A percentile compares a stretch with the other conserved stretches of the same genome.
phyloP scores from a whole-genome alignment of 805 yeast species.

The Candida lessepsii region DNA sequence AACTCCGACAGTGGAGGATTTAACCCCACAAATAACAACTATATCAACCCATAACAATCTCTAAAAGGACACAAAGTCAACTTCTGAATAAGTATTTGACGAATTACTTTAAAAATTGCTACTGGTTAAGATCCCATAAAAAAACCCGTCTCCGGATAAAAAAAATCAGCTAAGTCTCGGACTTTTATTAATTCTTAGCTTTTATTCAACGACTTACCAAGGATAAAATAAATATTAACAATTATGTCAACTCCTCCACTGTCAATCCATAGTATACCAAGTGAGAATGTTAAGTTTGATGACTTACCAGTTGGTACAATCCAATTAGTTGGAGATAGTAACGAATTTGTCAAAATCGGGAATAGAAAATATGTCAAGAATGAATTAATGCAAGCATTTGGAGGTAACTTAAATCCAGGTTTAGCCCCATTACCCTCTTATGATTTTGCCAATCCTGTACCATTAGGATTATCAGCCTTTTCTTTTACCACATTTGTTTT shows the following conservation, averaged over 20 bases:
- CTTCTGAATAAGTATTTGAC: no score
- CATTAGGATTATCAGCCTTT: slow-evolving; percentile 60
- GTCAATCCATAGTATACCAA: neutral
- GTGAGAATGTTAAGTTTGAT: neutral
- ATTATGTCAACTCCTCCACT: neutral
- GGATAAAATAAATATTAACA: neutral
- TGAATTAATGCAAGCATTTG: slow-evolving; percentile 39
- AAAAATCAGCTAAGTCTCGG: neutral
- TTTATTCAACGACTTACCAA: neutral
- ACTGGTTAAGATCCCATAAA: neutral
- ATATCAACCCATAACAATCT: no score
- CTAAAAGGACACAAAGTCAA: no score
- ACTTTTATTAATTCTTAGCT: neutral
- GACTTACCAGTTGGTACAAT: slow-evolving; percentile 16
- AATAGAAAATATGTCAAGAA: slow-evolving; percentile 28
- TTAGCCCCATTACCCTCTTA: slow-evolving; percentile 44
- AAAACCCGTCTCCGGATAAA: slow-evolving; percentile 7
- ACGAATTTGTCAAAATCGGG: slow-evolving; percentile 34
- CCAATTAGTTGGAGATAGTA: slow-evolving; percentile 25
- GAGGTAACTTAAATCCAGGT: slow-evolving; percentile 37
- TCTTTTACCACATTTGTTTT: slow-evolving; percentile 63
- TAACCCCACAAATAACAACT: no score
- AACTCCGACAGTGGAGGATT: no score
- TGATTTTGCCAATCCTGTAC: slow-evolving; percentile 64
- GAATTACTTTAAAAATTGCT: neutral